phyloP scores from a whole-genome alignment of 306 rosid species.

The Begonia peltatifolia region DNA sequence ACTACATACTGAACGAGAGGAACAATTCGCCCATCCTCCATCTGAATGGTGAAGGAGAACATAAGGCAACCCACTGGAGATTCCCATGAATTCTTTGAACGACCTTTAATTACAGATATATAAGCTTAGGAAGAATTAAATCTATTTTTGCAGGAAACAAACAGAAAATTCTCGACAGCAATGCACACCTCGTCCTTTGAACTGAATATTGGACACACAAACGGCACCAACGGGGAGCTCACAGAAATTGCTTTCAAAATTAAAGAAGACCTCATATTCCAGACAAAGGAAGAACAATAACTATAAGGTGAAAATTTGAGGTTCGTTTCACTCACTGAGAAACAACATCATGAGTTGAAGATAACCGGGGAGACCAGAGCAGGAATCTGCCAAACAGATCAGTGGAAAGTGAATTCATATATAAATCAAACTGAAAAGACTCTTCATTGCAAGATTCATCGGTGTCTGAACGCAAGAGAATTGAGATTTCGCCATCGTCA shows the following conservation, averaged over 20 bases:
- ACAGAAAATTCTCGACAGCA: not conserved
- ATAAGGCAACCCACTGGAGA: constrained; percentile 80
- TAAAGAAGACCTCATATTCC: constrained; percentile 6
- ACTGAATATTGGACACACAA: constrained; percentile 76
- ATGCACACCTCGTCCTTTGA: constrained; percentile 74
- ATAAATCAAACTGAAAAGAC: constrained; percentile 36
- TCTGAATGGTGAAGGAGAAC: constrained; percentile 74
- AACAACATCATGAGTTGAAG: constrained; percentile 84
- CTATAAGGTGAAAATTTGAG: not conserved
- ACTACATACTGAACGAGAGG: constrained; percentile 80
- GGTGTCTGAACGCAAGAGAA: constrained; percentile 38
- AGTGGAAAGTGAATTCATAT: constrained; percentile 55
- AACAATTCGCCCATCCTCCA: constrained; percentile 75
- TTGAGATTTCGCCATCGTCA: constrained; percentile 21
- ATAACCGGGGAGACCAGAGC: constrained; percentile 59
- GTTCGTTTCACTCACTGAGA: constrained; percentile 36
- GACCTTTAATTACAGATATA: constrained; percentile 33
- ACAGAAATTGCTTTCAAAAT: constrained; percentile 56
- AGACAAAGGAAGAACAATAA: not conserved
- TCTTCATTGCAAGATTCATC: constrained; percentile 19
- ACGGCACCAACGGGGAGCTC: constrained; percentile 77
- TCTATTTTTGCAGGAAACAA: too few species aligned
- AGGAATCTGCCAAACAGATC: constrained; percentile 67
- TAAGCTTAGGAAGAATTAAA: not conserved
- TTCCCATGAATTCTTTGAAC: constrained; percentile 86